Conservation (phyloP, 2,329 filamentous ascomycete species). For the Westerdykella aurantiaca region DNA sequence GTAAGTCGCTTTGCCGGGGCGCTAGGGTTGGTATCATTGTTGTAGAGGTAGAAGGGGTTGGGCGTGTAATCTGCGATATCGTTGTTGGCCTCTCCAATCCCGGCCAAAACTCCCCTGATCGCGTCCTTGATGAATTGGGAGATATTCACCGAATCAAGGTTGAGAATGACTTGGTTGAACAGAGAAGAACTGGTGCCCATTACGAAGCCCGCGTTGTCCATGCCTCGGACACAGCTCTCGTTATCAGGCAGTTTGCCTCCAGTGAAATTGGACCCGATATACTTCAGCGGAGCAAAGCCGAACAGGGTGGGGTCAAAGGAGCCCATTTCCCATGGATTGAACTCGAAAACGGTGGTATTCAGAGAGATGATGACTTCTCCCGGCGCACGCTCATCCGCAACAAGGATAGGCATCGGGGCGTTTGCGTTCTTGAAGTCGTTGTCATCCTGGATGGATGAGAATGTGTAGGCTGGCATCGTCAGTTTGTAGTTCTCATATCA, state of each 20-base stretch:
- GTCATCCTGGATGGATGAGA: constrained; percentile 67
- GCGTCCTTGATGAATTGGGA: constrained; percentile 48
- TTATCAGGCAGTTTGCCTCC: constrained; percentile 53
- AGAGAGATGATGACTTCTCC: constrained; percentile 56
- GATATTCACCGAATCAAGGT: constrained; percentile 52
- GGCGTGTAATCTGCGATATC: constrained; percentile 70
- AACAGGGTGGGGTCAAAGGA: constrained; percentile 67
- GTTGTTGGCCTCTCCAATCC: constrained; percentile 54
- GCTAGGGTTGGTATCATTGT: constrained; percentile 54
- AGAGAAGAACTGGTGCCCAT: constrained; percentile 82
- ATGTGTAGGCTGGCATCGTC: constrained; percentile 57
- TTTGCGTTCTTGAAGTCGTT: constrained; percentile 57
- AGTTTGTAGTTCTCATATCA: constrained; percentile 16
- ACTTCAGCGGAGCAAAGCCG: constrained; percentile 65
- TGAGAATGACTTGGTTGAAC: constrained; percentile 72
- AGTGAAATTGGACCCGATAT: constrained; percentile 67
- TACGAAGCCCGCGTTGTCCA: constrained; percentile 75
- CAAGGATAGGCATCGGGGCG: constrained; percentile 66
- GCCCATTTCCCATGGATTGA: constrained; percentile 75
- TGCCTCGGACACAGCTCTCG: constrained; percentile 65
- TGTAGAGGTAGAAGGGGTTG: constrained; percentile 69
- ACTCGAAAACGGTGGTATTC: constrained; percentile 73
- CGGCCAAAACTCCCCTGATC: constrained; percentile 48
- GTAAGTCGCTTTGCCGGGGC: constrained; percentile 53
- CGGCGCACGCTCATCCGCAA: constrained; percentile 62